Conservation (phyloP, 2,329 filamentous ascomycete species). For the Verticillium albo-atrum region DNA sequence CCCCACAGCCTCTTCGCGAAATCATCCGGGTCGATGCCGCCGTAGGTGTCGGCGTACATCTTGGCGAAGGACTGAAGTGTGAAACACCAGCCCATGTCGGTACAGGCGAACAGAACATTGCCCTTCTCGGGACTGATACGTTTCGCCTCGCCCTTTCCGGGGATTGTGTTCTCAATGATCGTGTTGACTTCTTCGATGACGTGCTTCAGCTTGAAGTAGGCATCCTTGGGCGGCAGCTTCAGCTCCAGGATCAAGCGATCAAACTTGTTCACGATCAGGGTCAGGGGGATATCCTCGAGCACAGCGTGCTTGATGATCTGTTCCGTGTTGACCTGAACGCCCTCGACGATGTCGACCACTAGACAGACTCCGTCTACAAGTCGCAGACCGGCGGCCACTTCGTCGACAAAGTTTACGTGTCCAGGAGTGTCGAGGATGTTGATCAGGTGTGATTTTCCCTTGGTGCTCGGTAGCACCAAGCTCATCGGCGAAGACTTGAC, state of each 20-base stretch:
- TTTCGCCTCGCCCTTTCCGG: slow-evolving; percentile 72
- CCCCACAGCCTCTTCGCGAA: slow-evolving; percentile 89
- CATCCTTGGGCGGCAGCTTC: slow-evolving; percentile 88
- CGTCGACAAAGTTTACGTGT: slow-evolving; percentile 97
- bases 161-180: slow-evolving; percentile 81
- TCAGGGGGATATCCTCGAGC: slow-evolving; percentile 82
- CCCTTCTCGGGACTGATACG: slow-evolving; percentile 93
- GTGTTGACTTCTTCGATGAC: slow-evolving; percentile 99
- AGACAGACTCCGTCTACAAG: slow-evolving; percentile 89
- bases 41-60: slow-evolving; percentile 90
- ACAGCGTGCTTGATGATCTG: slow-evolving; percentile 96
- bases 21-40: slow-evolving; percentile 74
- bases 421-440: slow-evolving; percentile 96
- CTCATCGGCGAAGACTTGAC: slow-evolving; percentile 95
- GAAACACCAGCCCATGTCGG: slow-evolving; percentile 94
- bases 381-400: slow-evolving; percentile 83
- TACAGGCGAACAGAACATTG: slow-evolving; percentile 95
- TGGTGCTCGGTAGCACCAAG: slow-evolving; percentile 79
- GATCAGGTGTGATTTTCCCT: slow-evolving; percentile 90
- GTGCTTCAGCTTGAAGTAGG: slow-evolving; percentile 98
- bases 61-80: slow-evolving; percentile 90
- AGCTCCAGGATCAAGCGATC: slow-evolving; percentile 91
- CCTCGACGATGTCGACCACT: slow-evolving; percentile 94
- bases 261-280: slow-evolving; percentile 94
- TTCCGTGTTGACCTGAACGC: slow-evolving; percentile 97